Base-by-base conservation (phyloP, 2,329 filamentous ascomycete genomes). In the Arthrobotrys iridis region DNA sequence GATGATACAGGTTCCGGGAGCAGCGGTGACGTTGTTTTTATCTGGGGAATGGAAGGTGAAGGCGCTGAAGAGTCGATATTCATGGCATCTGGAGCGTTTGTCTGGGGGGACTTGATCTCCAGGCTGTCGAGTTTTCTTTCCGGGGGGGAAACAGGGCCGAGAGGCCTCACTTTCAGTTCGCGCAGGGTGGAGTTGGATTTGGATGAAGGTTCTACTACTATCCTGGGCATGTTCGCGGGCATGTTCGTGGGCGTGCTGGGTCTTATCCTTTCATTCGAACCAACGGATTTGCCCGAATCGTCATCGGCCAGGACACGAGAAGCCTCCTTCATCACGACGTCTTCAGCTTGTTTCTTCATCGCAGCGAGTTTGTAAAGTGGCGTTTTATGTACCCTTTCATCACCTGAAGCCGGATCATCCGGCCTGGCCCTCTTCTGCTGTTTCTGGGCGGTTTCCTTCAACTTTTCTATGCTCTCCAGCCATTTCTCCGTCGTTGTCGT, bases 351-450 rank as follows among this genome's bases (percentile, higher is more conserved):
- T 64, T 65, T 70, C 60, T 60, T 76, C 50, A 48, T 60, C 45
- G 70, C 71, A 75, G 63, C 63, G 33, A 75, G 48, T 67, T 75
- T 75, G 70, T 76, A 59, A 62, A 58, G 52, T 65, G 72, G 72
- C 64, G 57, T 71, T 71, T 71, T 76, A 71, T 76, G 72, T 71
- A 76, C 72, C 64, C 72, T 70, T 71, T 76, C 72, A 65, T 76
- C 63, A 66, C 64, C 55, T 66, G 65, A 59, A 20, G 58, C 64
- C 48, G 58, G 57, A 46, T 62, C 65, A 4, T 71, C 64, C 33
- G 50, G 24, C 43, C 30, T 66, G 11, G 30, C 15, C 26, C 52
- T 40, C 41, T 62, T 63, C 59, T 66, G 72, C 20, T 66, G 58
- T 57, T 70, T 71, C 43, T 62, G 30, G 15, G 65, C 64, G 50